Evolutionary conservation across 176 grass and related monocot species (phyloP).

Genomic region (Echinochloa phyllopogon): DNA sequence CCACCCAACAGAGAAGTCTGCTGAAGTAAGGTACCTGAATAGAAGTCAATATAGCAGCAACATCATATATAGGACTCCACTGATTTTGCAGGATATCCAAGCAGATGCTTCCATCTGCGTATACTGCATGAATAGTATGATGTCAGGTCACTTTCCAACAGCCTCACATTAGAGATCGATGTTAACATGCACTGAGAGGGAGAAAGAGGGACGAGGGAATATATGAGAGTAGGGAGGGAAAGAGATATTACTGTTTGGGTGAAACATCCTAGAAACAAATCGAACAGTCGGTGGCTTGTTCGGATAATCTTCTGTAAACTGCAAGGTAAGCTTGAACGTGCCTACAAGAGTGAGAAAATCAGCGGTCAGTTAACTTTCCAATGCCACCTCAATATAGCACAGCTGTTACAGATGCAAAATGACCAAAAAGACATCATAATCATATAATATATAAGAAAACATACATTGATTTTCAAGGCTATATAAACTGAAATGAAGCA

Average conservation of each 20-base stretch:
- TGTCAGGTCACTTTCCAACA: slow-evolving; percentile 38
- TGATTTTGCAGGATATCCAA: slow-evolving; percentile 99
- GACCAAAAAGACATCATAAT: background rate
- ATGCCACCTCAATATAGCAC: background rate
- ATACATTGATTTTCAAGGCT: slow-evolving; percentile 4
- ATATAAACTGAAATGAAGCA: slow-evolving; percentile 16
- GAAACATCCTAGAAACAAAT: slow-evolving; percentile 98
- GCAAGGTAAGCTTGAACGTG: slow-evolving; percentile 95
- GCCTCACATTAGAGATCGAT: slow-evolving; percentile 4
- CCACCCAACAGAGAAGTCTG: background rate
- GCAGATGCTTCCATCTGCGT: slow-evolving; percentile 99
- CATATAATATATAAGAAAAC: background rate
- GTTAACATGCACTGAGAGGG: background rate
- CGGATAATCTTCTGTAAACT: slow-evolving; percentile 96
- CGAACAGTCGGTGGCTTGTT: slow-evolving; percentile 98
- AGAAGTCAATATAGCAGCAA: slow-evolving; percentile 98
- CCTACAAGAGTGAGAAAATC: slow-evolving; percentile 49
- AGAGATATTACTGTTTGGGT: slow-evolving; percentile 87
- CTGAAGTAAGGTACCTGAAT: slow-evolving; percentile 68
- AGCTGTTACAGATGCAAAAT: slow-evolving; percentile 1
- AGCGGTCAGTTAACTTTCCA: slow-evolving; percentile 36
- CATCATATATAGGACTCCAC: slow-evolving; percentile 99
- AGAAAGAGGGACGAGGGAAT: background rate
- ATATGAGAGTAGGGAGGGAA: background rate
- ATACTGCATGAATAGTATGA: slow-evolving; percentile 62